phyloP scores from a whole-genome alignment of 257 asterid species.

The Capsicum pubescens region DNA sequence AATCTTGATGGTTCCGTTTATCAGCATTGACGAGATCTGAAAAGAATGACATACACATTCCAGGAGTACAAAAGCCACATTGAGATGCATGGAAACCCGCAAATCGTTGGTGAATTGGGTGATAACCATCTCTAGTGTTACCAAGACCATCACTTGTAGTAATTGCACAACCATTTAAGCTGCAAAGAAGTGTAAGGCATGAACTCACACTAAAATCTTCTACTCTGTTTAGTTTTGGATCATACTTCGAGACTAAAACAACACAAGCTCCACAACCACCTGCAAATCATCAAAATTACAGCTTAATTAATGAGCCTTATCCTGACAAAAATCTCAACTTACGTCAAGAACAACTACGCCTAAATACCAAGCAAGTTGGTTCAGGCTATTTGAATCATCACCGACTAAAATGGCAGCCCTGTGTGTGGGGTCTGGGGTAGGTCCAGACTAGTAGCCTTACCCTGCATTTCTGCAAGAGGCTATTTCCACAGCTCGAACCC shows the following conservation, averaged over 20 bases:
- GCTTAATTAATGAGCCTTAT: no score
- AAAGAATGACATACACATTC: constrained; percentile 74
- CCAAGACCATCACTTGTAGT: constrained; percentile 83
- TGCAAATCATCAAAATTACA: constrained; percentile 29
- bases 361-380: not conserved
- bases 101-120: constrained; percentile 72
- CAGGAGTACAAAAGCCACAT: constrained; percentile 85
- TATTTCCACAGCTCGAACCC: no score
- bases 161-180: constrained; percentile 64
- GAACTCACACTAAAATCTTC: constrained; percentile 60
- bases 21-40: constrained; percentile 64
- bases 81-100: constrained; percentile 83
- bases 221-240: constrained; percentile 40
- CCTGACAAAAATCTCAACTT: not conserved
- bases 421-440: no score
- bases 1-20: constrained; percentile 34
- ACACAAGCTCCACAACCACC: constrained; percentile 93
- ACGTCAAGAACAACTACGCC: not conserved
- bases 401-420: not conserved
- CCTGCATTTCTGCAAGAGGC: no score
- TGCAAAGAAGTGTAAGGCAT: constrained; percentile 74
- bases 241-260: constrained; percentile 65
- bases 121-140: constrained; percentile 71
- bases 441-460: no score
- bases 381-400: not conserved